A percentile compares a stretch with the other conserved stretches of the same genome.
Evolutionary conservation across 176 grass and related monocot genomes (phyloP).

Genomic region (Zoysia pacifica): DNA sequence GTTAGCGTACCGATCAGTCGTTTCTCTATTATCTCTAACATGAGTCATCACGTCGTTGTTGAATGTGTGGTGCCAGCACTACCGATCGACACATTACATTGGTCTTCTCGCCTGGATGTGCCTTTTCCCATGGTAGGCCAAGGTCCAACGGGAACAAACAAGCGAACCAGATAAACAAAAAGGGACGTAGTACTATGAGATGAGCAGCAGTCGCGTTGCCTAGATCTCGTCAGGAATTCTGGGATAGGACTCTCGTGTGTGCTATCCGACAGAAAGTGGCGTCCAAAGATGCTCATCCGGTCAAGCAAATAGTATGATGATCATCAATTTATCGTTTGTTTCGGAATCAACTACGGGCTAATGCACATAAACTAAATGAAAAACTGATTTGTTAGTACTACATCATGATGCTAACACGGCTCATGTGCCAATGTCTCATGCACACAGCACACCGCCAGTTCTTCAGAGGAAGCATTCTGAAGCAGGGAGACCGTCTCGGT

Average conservation of each 20-base stretch:
- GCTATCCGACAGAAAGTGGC: neutral
- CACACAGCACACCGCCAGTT: neutral
- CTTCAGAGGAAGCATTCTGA: neutral
- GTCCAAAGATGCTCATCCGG: neutral
- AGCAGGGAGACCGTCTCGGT: neutral
- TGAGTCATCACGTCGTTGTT: neutral
- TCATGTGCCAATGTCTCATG: neutral
- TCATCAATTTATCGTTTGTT: neutral
- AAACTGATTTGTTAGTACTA: no score
- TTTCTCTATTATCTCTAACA: neutral
- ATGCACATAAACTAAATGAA: no score
- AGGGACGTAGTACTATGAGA: neutral
- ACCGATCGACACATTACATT: neutral
- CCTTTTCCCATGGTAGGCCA: slow-evolving; percentile 43
- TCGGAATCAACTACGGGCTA: neutral
- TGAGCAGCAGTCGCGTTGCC: neutral
- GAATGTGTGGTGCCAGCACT: neutral
- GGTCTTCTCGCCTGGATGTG: slow-evolving; percentile 16
- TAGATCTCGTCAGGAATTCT: slow-evolving; percentile 30
- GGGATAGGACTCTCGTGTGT: slow-evolving; percentile 2
- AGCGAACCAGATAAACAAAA: slow-evolving; percentile 24
- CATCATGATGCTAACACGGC: neutral
- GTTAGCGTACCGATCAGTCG: neutral
- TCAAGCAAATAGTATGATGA: neutral
- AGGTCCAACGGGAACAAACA: slow-evolving; percentile 14